Evolutionary conservation across 129 eudicot species (phyloP).

Genomic region (Pulicaria dysenterica): DNA sequence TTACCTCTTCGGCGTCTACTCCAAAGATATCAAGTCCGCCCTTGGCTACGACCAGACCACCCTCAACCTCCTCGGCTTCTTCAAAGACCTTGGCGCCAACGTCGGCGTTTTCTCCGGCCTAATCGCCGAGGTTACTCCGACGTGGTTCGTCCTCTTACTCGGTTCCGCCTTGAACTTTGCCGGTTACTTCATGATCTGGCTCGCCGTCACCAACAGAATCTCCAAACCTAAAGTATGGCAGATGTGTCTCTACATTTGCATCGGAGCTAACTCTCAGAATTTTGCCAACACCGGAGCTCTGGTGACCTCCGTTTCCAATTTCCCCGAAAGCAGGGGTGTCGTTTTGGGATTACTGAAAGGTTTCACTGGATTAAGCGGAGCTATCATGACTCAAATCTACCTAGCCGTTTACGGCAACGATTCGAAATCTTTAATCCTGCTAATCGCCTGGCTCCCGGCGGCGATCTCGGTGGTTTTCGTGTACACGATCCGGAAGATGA

Average conservation of each 20-base stretch:
- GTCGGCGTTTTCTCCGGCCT: slow-evolving; percentile 59
- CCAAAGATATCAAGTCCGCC: slow-evolving; percentile 50
- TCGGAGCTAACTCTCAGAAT: slow-evolving; percentile 57
- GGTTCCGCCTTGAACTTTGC: slow-evolving; percentile 51
- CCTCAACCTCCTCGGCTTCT: slow-evolving; percentile 55
- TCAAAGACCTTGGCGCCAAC: slow-evolving; percentile 64
- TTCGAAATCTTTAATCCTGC: slow-evolving; percentile 56
- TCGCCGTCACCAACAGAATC: slow-evolving; percentile 45
- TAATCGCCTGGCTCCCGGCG: slow-evolving; percentile 78
- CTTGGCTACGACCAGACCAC: slow-evolving; percentile 67
- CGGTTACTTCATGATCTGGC: slow-evolving; percentile 72
- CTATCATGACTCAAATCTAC: slow-evolving; percentile 70
- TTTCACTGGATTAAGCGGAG: slow-evolving; percentile 81
- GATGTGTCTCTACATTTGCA: slow-evolving; percentile 60
- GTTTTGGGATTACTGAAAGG: slow-evolving; percentile 77
- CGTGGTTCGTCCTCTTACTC: slow-evolving; percentile 52
- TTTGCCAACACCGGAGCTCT: slow-evolving; percentile 60
- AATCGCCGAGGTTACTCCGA: slow-evolving; percentile 52
- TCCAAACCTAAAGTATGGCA: slow-evolving; percentile 56
- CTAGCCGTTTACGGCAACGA: slow-evolving; percentile 58
- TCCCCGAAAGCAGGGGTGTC: slow-evolving; percentile 72
- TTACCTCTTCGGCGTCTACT: slow-evolving; percentile 59
- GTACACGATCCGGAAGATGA: slow-evolving; percentile 49
- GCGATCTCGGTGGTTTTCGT: slow-evolving; percentile 60
- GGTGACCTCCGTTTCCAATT: slow-evolving; percentile 60